A percentile compares a stretch with the other conserved stretches of the same genome.
phyloP scores from a whole-genome alignment of 2,329 filamentous ascomycete species.

The Aspergillus nomiae region DNA sequence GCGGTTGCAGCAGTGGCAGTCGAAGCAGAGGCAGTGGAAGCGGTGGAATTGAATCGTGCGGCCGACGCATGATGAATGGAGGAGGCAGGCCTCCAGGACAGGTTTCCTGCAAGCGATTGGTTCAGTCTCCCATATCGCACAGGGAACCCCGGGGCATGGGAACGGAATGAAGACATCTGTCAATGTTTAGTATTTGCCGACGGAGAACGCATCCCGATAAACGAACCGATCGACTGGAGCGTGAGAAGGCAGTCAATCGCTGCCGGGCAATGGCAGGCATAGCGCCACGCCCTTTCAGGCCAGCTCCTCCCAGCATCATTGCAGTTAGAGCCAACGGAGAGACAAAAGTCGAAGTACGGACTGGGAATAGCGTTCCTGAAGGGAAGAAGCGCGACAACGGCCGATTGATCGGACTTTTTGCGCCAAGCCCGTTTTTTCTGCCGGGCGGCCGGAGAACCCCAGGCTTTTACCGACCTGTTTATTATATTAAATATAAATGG shows the following conservation, averaged over 20 bases:
- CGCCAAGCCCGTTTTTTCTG: constrained; percentile 36
- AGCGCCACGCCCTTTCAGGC: constrained; percentile 51
- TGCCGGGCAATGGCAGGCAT: constrained; percentile 41
- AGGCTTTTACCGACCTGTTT: not conserved
- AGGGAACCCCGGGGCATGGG: constrained; percentile 25
- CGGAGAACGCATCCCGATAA: constrained; percentile 1
- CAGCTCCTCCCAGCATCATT: constrained; percentile 59
- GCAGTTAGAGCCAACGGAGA: constrained; percentile 12
- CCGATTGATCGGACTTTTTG: constrained; percentile 13
- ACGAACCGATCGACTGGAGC: constrained; percentile 40
- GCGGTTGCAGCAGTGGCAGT: constrained; percentile 16
- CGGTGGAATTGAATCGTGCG: constrained; percentile 43
- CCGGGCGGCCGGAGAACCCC: constrained; percentile 31
- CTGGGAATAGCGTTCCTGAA: not conserved
- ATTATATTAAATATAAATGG: not conserved
- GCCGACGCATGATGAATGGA: constrained; percentile 27
- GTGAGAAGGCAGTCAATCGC: constrained; percentile 29
- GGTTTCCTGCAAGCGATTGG: constrained; percentile 22
- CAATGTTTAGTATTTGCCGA: constrained; percentile 14
- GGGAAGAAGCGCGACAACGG: constrained; percentile 9
- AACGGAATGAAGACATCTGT: constrained; percentile 40
- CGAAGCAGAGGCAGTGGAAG: constrained; percentile 24
- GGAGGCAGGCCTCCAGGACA: constrained; percentile 26
- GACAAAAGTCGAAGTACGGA: constrained; percentile 10
- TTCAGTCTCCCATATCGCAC: constrained; percentile 23